These are phyloP conservation scores for Thalassiosira profunda DNA, from an alignment of 108 stramenopile genomes.

Conservation along the genomic window DNA sequence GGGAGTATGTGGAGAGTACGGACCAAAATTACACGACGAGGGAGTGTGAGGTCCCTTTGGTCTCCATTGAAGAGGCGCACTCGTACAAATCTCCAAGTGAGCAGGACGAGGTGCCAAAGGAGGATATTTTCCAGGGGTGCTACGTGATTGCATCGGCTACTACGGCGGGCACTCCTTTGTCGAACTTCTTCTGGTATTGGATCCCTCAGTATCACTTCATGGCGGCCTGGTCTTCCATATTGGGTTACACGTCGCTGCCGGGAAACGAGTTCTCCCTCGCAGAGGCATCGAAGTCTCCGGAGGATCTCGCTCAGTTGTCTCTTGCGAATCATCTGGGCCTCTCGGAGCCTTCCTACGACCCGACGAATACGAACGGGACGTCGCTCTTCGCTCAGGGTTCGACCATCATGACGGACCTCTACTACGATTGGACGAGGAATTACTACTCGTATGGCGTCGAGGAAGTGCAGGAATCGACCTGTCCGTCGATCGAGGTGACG, in stretches of 20 bases:
- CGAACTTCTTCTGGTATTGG: slow-evolving; percentile 38
- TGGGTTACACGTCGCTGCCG: slow-evolving; percentile 64
- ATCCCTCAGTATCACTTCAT: slow-evolving; percentile 57
- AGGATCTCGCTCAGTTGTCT: slow-evolving; percentile 39
- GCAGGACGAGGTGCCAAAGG: slow-evolving; percentile 22
- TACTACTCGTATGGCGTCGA: too few species aligned
- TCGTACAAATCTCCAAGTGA: slow-evolving; percentile 22
- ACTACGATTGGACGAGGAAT: slow-evolving; percentile 1
- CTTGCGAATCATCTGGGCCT: slow-evolving; percentile 22
- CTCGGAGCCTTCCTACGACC: slow-evolving; percentile 17
- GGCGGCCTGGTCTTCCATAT: slow-evolving; percentile 48
- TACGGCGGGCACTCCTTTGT: slow-evolving; percentile 3
- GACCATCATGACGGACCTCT: slow-evolving; percentile 6
- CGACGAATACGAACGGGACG: slow-evolving; percentile 23
- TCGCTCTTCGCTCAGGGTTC: slow-evolving; percentile 35
- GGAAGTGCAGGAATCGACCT: too few species aligned
- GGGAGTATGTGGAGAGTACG: neutral
- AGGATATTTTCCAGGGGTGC: slow-evolving; percentile 50
- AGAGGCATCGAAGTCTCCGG: slow-evolving; percentile 44
- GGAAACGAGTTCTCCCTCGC: slow-evolving; percentile 35
- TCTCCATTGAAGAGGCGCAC: slow-evolving; percentile 34
- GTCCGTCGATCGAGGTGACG: slow-evolving; percentile 17
- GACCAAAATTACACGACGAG: neutral
- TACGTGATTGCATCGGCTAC: slow-evolving; percentile 26
- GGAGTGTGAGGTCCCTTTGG: slow-evolving; percentile 30